Base-by-base conservation (phyloP, 345 rosid genomes). In the Gossypium thurberi region DNA sequence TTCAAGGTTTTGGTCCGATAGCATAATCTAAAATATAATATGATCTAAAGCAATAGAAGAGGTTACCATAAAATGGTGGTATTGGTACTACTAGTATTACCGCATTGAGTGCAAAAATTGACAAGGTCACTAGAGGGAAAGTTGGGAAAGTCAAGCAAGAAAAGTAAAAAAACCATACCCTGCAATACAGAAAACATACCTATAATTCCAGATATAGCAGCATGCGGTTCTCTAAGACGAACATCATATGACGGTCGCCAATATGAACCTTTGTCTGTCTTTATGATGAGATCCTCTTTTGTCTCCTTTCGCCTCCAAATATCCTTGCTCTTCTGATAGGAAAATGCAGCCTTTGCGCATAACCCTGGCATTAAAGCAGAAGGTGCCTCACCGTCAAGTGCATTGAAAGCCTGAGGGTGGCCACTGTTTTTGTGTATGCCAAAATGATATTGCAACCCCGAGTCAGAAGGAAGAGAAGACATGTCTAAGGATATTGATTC, bases 321-420 rank as follows among this genome's bases (percentile, higher is more conserved):
- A 70, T 91, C 88, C 76, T 75, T 86, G 63, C 85, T 87, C 81
- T 80, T 85, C 81, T 83, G 83, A 81, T 86, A 94, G 33, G 98
- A 90, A 84, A 91, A 84, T 48, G 90, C 93, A 77, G 90, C 97
- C 82, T 87, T 91, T 51, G 87, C 90, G 52, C 96, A 91, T 74
- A 91, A 68, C 76, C 98, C 97, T 57, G 94, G 96, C 85, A 85
- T 69, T 75, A 94, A 80, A 61, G 91, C 74, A 44, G 82, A 72
- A 74, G 98, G 97, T 42, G 81, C 79, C 75, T 82, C 90, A 73
- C 68, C 86, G 47, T 77, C 73, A 60, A 66, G 28, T 59, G 77
- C 73, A 68, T 82, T 78, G 70, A 78, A 81, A 80, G 84, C 74
- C 68, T 78, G 79, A 43, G 93, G 97, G 60, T 76, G 70, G 56